A percentile compares a stretch with the other conserved stretches of the same genome.
These are phyloP conservation scores for Kalanchoe fedtschenkoi DNA, from an alignment of 164 flowering plant genomes.

Conservation along the genomic window DNA sequence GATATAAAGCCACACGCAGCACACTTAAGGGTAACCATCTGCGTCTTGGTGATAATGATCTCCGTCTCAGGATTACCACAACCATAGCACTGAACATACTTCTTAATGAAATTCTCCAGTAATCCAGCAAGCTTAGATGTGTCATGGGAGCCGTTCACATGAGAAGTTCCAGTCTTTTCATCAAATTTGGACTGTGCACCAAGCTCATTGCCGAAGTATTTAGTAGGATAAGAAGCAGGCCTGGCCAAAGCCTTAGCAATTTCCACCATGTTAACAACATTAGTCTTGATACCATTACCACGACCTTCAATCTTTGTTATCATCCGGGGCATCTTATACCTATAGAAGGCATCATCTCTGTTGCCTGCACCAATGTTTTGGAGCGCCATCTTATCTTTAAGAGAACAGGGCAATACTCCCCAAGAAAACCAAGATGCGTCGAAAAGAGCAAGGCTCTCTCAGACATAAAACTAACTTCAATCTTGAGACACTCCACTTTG, in stretches of 20 bases:
- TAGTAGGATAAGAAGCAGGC: constrained; percentile 83
- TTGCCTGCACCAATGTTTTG: constrained; percentile 90
- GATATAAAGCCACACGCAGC: constrained; percentile 90
- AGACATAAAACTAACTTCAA: constrained; percentile 67
- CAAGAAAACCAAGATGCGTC: constrained; percentile 61
- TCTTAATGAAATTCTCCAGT: constrained; percentile 85
- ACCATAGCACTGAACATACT: constrained; percentile 88
- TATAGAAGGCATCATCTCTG: constrained; percentile 92
- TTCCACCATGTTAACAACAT: constrained; percentile 85
- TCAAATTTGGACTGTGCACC: constrained; percentile 96
- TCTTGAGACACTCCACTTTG: constrained; percentile 49
- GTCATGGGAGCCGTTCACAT: constrained; percentile 82
- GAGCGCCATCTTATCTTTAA: constrained; percentile 49
- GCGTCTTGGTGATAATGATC: constrained; percentile 57
- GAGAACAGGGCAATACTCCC: constrained; percentile 41
- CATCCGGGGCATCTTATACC: constrained; percentile 97
- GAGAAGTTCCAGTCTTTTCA: constrained; percentile 72
- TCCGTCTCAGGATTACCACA: constrained; percentile 96
- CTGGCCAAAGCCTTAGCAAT: constrained; percentile 85
- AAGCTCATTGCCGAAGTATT: constrained; percentile 85
- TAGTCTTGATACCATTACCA: constrained; percentile 94
- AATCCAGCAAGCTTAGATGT: constrained; percentile 78
- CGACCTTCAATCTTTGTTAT: constrained; percentile 87
- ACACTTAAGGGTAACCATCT: constrained; percentile 79
- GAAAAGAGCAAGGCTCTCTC: constrained; percentile 41